phyloP scores from a whole-genome alignment of 208 protist genomes.

The Endotrypanum monterogeii region DNA sequence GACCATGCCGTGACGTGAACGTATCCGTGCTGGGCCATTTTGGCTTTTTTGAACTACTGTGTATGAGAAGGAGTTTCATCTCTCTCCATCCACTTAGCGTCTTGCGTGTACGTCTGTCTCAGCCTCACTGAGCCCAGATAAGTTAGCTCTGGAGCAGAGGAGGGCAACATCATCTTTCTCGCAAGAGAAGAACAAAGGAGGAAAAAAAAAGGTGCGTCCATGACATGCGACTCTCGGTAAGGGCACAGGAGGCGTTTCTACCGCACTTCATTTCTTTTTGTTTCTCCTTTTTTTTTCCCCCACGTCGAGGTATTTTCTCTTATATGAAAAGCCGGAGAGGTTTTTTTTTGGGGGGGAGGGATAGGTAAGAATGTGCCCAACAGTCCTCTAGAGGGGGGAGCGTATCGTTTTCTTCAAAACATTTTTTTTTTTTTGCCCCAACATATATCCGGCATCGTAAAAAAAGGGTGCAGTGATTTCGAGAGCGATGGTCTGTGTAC shows the following conservation, averaged over 20 bases:
- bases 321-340: too few relatives aligned
- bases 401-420: not conserved
- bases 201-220: too few relatives aligned
- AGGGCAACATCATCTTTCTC: not conserved
- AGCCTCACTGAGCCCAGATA: not conserved
- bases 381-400: too few relatives aligned
- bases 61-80: not conserved
- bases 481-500: too few relatives aligned
- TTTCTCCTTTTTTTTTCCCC: too few relatives aligned
- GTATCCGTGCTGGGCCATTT: not conserved
- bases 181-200: not conserved
- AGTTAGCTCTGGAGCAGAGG: not conserved
- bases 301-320: too few relatives aligned
- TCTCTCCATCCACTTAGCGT: not conserved
- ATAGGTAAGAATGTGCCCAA: too few relatives aligned
- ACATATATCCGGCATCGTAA: too few relatives aligned
- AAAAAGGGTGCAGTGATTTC: too few relatives aligned
- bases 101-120: not conserved
- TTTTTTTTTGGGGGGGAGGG: not conserved
- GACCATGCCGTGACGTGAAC: slow-evolving; percentile 13
- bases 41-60: not conserved
- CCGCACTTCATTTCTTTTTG: too few relatives aligned
- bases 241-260: too few relatives aligned
- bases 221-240: too few relatives aligned
- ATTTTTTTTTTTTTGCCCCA: not conserved